These are phyloP conservation scores for Leptographium radiaticola DNA, from an alignment of 2,329 filamentous ascomycete genomes.

Conservation along the genomic window DNA sequence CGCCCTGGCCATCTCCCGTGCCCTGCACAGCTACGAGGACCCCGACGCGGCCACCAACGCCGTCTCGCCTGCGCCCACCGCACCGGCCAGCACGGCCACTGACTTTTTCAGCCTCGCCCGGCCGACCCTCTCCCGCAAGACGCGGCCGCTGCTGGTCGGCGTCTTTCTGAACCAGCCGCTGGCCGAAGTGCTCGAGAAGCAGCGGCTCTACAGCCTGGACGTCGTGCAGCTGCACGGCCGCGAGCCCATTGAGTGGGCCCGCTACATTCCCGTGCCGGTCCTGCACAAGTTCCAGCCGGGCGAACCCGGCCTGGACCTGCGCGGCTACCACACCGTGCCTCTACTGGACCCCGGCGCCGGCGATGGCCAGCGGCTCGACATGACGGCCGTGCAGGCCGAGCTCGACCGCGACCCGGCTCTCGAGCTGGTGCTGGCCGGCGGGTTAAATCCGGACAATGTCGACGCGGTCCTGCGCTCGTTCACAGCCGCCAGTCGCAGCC, in stretches of 20 bases:
- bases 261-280: slow-evolving; percentile 80
- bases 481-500: slow-evolving; percentile 38
- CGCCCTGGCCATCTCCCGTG: slow-evolving; percentile 67
- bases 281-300: slow-evolving; percentile 72
- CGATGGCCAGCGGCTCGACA: slow-evolving; percentile 66
- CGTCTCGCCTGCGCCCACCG: slow-evolving; percentile 11
- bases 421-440: slow-evolving; percentile 71
- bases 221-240: slow-evolving; percentile 86
- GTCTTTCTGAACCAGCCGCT: slow-evolving; percentile 90
- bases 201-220: slow-evolving; percentile 65
- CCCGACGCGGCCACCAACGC: slow-evolving; percentile 22
- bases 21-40: slow-evolving; percentile 42
- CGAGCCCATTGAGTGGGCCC: slow-evolving; percentile 87
- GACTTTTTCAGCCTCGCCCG: slow-evolving; percentile 51
- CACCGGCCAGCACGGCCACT: slow-evolving; percentile 23
- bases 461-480: slow-evolving; percentile 48
- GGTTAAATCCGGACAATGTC: slow-evolving; percentile 70
- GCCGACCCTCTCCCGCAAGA: slow-evolving; percentile 22
- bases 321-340: slow-evolving; percentile 73
- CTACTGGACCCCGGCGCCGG: slow-evolving; percentile 80
- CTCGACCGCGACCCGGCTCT: slow-evolving; percentile 59
- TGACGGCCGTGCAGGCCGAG: slow-evolving; percentile 51
- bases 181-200: slow-evolving; percentile 65
- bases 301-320: slow-evolving; percentile 54
- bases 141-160: slow-evolving; percentile 58